Percentiles rank a stretch among this genome's conserved stretches.
phyloP scores from a whole-genome alignment of 2,329 filamentous ascomycete genomes.

The Claviceps humidiphila region DNA sequence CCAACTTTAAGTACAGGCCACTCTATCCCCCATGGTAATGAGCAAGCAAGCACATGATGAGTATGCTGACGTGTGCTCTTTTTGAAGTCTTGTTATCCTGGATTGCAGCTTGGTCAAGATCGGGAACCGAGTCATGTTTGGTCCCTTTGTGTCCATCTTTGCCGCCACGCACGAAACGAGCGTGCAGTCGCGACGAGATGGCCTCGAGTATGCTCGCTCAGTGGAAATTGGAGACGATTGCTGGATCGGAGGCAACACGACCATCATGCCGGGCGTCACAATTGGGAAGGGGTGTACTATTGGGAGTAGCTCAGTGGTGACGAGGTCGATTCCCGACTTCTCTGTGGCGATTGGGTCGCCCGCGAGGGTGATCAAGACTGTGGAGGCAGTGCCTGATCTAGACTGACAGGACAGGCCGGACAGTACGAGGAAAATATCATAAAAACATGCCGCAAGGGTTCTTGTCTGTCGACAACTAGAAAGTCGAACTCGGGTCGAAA shows the following conservation, averaged over 20 bases:
- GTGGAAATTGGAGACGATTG: slow-evolving; percentile 39
- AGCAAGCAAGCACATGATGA: no score
- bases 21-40: neutral
- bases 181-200: slow-evolving; percentile 32
- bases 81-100: slow-evolving; percentile 43
- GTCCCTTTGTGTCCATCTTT: slow-evolving; percentile 58
- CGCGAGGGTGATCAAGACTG: slow-evolving; percentile 34
- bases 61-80: neutral
- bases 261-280: slow-evolving; percentile 37
- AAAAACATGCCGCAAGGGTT: no score
- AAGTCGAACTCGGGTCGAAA: no score
- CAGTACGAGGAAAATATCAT: neutral
- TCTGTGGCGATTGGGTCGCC: slow-evolving; percentile 35
- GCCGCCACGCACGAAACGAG: slow-evolving; percentile 61
- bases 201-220: slow-evolving; percentile 31
- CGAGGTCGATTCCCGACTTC: slow-evolving; percentile 33
- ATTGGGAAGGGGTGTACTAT: slow-evolving; percentile 39
- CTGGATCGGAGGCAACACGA: slow-evolving; percentile 39
- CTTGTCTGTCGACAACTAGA: no score
- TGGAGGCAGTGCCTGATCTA: slow-evolving; percentile 23
- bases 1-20: slow-evolving; percentile 29
- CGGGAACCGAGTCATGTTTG: slow-evolving; percentile 57
- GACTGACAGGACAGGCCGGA: neutral
- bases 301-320: slow-evolving; percentile 36
- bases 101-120: slow-evolving; percentile 61